Evolutionary conservation across 2,329 filamentous ascomycete genomes (phyloP).

Genomic region (Clonostachys chloroleuca): DNA sequence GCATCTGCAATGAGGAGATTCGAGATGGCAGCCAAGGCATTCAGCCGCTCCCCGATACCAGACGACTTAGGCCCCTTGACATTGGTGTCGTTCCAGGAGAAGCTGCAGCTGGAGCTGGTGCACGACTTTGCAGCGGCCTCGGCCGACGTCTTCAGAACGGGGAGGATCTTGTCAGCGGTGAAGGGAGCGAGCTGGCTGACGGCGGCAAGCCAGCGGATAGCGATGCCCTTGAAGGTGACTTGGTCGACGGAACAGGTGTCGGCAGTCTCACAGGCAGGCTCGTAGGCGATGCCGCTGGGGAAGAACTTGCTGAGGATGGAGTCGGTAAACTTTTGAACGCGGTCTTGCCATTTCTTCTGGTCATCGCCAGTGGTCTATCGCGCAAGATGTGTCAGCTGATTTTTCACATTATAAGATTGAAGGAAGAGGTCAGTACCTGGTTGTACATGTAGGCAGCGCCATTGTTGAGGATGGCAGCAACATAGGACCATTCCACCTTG

Average conservation of each 20-base stretch:
- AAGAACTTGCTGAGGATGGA: constrained; percentile 47
- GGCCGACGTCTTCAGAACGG: constrained; percentile 53
- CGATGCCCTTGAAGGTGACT: constrained; percentile 66
- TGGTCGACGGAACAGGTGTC: constrained; percentile 65
- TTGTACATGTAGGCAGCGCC: constrained; percentile 65
- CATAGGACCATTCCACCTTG: constrained; percentile 56
- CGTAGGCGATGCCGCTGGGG: constrained; percentile 54
- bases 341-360: constrained; percentile 46
- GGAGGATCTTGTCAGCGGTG: constrained; percentile 47
- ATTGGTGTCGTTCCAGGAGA: constrained; percentile 49
- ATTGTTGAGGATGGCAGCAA: constrained; percentile 51
- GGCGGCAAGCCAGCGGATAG: constrained; percentile 60
- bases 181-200: constrained; percentile 57
- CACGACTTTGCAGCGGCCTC: constrained; percentile 58
- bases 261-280: constrained; percentile 60
- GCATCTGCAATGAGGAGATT: constrained; percentile 38
- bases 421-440: constrained; percentile 24
- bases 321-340: constrained; percentile 50
- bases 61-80: constrained; percentile 46
- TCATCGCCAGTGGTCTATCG: constrained; percentile 22
- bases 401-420: background rate
- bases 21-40: constrained; percentile 49
- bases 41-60: constrained; percentile 56
- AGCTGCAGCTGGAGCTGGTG: constrained; percentile 56
- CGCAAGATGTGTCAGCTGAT: no score